phyloP scores from a whole-genome alignment of 495 filamentous ascomycete species.

The Chlorociboria aeruginascens region DNA sequence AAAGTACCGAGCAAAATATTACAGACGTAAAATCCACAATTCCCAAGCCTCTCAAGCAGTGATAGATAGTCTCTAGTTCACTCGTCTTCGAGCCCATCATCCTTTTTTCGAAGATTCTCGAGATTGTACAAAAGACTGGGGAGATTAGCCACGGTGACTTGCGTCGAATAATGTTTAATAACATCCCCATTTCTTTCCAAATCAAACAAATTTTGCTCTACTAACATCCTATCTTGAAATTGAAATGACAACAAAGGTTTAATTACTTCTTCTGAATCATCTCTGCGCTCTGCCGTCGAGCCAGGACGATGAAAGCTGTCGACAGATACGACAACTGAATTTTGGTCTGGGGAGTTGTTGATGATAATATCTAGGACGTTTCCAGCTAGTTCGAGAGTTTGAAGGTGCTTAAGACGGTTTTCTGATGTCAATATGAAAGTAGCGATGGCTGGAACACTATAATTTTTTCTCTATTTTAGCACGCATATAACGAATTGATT shows the following conservation, averaged over 20 bases:
- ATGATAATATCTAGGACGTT: constrained; percentile 47
- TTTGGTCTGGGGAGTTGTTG: neutral
- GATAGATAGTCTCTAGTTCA: neutral
- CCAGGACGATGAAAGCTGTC: constrained; percentile 36
- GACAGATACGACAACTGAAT: constrained; percentile 38
- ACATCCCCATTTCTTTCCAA: neutral
- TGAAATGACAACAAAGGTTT: constrained; percentile 19
- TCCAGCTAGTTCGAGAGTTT: constrained; percentile 38
- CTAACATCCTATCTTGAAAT: neutral
- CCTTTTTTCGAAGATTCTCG: constrained; percentile 62
- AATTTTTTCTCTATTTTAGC: constrained; percentile 6
- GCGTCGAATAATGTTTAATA: constrained; percentile 10
- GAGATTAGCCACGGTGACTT: constrained; percentile 20
- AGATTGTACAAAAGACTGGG: constrained; percentile 56
- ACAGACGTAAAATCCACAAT: too few relatives aligned
- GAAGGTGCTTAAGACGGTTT: constrained; percentile 30
- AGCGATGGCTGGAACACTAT: constrained; percentile 49
- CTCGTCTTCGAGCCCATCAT: constrained; percentile 18
- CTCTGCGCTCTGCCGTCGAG: constrained; percentile 19
- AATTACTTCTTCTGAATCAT: constrained; percentile 4
- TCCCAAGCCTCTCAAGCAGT: too few relatives aligned
- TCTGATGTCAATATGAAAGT: constrained; percentile 35
- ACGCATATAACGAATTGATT: neutral
- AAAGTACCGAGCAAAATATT: too few relatives aligned
- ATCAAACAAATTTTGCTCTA: neutral